Evolutionary conservation across 768 basidiomycete genomes (phyloP), one percentile per base, ranked within the genome.

Genomic region (Agrocybe praecox): DNA sequence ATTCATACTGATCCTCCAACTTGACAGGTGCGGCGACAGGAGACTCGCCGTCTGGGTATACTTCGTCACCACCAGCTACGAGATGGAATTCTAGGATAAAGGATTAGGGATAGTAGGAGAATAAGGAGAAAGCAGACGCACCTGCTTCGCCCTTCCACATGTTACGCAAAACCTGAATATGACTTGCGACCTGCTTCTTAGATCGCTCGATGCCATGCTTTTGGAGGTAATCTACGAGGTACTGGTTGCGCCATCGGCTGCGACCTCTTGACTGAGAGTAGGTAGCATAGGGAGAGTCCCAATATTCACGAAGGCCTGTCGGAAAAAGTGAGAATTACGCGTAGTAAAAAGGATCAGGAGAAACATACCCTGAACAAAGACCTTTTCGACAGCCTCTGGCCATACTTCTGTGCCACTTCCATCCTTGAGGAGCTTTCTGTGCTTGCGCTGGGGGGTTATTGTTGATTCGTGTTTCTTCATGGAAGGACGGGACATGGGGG

Each of bases 181-280:
- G 91, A 70, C 88, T 90, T n/a, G 91, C 91, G 61, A 93, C 91
- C 70, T 93, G 91, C 71, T 93, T 92, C 79, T 92, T 92, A 45
- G 89, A 81, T 42, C 91, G 86, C 23, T 80, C 79, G 67, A 93
- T 82, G 53, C 87, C 88, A 34, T 79, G 75, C 61, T 84, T 86
- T 53, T 86, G 79, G 57, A 93, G 83, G 65, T 89, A 88, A 61
- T 92, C 89, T 67, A 92, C 90, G 59, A 93, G 83, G 68, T 88
- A 93, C 73, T 92, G 90, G 73, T 92, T 92, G 50, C 90, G 83
- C 88, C 88, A 90, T 55, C 89, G 77, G 62, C 86, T 88, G 64
- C 90, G 85, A 29, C 90, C 90, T 19, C 88, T 85, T 26, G 88
- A 88, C 53, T 79, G 77, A 21, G 80, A 78, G 68, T 88, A 90